phyloP scores from a whole-genome alignment of 352 stramenopile genomes.

The Pythium dissotocum region DNA sequence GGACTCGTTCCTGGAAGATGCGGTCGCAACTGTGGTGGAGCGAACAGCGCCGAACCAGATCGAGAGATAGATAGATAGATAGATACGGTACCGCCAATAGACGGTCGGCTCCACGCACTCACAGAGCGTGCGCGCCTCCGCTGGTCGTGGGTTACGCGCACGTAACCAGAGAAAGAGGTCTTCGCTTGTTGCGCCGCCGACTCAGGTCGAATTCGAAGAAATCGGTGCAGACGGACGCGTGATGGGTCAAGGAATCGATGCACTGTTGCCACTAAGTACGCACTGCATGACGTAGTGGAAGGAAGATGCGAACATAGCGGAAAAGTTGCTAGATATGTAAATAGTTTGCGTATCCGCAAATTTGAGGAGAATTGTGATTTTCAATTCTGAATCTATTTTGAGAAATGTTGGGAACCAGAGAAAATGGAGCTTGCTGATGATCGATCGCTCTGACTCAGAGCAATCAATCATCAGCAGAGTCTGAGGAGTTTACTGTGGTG shows the following conservation, averaged over 20 bases:
- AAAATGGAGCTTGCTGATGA: background rate
- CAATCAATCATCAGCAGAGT: too few species aligned
- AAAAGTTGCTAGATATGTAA: background rate
- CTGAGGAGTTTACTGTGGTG: background rate
- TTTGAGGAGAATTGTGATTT: background rate
- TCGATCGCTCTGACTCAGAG: background rate
- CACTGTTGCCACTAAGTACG: background rate
- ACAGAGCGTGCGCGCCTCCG: background rate
- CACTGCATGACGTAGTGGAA: background rate
- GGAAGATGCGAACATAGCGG: background rate
- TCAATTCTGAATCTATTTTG: background rate
- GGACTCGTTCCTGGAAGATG: background rate
- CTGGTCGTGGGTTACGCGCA: conserved; percentile 1
- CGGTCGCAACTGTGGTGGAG: background rate
- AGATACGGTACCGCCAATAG: background rate
- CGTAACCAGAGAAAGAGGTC: background rate
- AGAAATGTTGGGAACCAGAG: background rate
- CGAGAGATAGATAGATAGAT: background rate
- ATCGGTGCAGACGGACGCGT: background rate
- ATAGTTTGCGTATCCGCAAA: background rate
- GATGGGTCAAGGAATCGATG: conserved; percentile 1
- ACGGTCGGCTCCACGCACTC: background rate
- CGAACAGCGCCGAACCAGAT: background rate
- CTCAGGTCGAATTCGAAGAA: conserved; percentile 2
- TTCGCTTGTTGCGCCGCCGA: background rate